Evolutionary conservation across 2,329 filamentous ascomycete genomes (phyloP), one percentile per base, ranked within the genome.

Genomic region (Furcasterigmium sp.): DNA sequence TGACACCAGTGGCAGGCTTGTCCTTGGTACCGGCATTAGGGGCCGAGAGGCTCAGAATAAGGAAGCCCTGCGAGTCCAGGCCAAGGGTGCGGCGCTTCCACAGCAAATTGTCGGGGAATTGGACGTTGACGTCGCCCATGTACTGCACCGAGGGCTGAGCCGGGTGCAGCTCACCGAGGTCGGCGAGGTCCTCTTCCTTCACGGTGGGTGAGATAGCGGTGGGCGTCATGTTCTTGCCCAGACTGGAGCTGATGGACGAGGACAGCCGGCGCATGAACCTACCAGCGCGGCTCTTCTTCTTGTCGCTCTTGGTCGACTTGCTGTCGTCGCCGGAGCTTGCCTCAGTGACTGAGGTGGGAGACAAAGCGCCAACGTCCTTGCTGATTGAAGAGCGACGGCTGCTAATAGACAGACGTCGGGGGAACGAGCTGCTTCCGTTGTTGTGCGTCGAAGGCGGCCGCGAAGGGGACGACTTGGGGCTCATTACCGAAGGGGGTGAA

Each of bases 31-130:
- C 65, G 30, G 60, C 60, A 36, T 57, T 56, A 4, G 52, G 50
- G 11, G 56, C 60, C 15, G 84, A 77, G 8, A 83, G 76, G 34
- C 84, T 87, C 48, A 98, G 76, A 45, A 95, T 83, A 30, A 98
- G 70, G 63, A 86, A 90, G 15, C 91, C 93, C 47, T 85, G 76
- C 8, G 82, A 80, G 61, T 97, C 91, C 44, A 98, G 80, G 51
- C 85, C 85, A 65, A 96, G 82, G 56, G 85, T 90, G 47, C 93
- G 82, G 43, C 91, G 85, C 70, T 97, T 98, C 93, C 93, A 98
- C 11, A 98, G 75, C 37, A 98, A 74, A 43, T 89, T 95, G 59
- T 97, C 91, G 0, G 93, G 93, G 60, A 98, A 96, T 61, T 98
- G 93, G 10, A 97, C 87, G 56, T 98, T 97, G 50, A 98, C 84